Conservation (phyloP, 2,329 filamentous ascomycete species). For the Arthrobotrys pseudoclavata region DNA sequence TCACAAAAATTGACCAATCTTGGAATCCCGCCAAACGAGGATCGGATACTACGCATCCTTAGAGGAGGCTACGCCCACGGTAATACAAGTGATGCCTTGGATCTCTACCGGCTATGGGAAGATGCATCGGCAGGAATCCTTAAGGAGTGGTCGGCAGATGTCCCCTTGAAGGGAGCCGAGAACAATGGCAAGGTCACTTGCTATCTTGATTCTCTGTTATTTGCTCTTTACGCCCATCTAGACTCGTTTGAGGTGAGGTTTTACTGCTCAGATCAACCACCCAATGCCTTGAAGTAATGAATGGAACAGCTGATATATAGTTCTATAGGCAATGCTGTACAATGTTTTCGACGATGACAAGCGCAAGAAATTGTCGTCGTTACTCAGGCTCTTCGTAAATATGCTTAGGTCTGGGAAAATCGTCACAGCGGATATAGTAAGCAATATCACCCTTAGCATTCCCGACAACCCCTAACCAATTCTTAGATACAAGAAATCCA, state of each 20-base stretch:
- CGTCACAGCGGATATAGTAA: conserved; percentile 85
- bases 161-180: conserved; percentile 83
- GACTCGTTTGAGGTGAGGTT: conserved; percentile 83
- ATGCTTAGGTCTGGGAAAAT: conserved; percentile 86
- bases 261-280: conserved; percentile 9
- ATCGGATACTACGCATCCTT: conserved; percentile 61
- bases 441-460: neutral
- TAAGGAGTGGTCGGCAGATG: conserved; percentile 78
- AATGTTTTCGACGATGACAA: conserved; percentile 80
- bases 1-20: conserved; percentile 58
- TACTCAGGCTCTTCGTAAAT: conserved; percentile 93
- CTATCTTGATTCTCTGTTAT: conserved; percentile 90
- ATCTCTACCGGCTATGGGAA: conserved; percentile 82
- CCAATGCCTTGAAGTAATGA: neutral
- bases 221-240: conserved; percentile 93
- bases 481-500: conserved; percentile 83
- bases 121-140: conserved; percentile 85
- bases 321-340: conserved; percentile 75
- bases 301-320: conserved; percentile 17
- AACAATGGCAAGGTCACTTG: conserved; percentile 92
- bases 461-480: conserved; percentile 5
- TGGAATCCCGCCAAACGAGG: conserved; percentile 60
- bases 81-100: conserved; percentile 80
- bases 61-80: conserved; percentile 72
- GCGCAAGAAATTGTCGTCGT: conserved; percentile 79